Percentiles rank a stretch among this genome's conserved stretches.
Evolutionary conservation across 371 early-diverging fungal species (phyloP).

Genomic region (Mortierella sp.): DNA sequence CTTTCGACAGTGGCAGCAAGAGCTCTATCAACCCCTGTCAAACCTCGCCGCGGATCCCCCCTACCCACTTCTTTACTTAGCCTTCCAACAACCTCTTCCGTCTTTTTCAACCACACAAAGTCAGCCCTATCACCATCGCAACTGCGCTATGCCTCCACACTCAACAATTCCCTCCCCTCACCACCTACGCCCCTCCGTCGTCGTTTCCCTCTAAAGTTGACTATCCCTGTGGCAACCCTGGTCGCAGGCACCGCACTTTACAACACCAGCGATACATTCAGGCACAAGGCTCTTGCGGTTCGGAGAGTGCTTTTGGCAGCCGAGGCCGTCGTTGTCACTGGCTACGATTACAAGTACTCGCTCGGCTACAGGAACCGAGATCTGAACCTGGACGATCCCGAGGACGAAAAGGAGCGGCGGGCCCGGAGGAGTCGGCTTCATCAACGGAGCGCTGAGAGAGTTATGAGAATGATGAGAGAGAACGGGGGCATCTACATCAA

Average conservation of each 20-base stretch:
- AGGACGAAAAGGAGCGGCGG: constrained; percentile 58
- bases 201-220: not conserved
- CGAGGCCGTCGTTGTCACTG: constrained; percentile 64
- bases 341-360: constrained; percentile 73
- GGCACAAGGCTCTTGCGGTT: constrained; percentile 60
- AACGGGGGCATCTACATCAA: constrained; percentile 95
- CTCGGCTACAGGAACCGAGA: constrained; percentile 56
- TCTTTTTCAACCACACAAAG: not conserved
- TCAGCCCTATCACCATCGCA: not conserved
- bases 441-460: constrained; percentile 67
- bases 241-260: constrained; percentile 60
- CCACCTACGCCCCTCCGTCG: not conserved
- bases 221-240: constrained; percentile 4
- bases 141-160: not conserved
- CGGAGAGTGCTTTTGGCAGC: constrained; percentile 64
- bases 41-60: not conserved
- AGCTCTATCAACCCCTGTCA: not conserved
- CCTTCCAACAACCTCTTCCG: not conserved
- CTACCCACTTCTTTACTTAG: not conserved
- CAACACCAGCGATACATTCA: constrained; percentile 61
- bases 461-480: constrained; percentile 66
- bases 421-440: constrained; percentile 58
- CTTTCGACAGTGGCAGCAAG: not conserved
- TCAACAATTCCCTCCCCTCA: not conserved
- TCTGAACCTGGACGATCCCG: constrained; percentile 56